A percentile compares a stretch with the other conserved stretches of the same genome.
Evolutionary conservation across 441 rosid genomes (phyloP).

Genomic region (Euphorbia corollata): DNA sequence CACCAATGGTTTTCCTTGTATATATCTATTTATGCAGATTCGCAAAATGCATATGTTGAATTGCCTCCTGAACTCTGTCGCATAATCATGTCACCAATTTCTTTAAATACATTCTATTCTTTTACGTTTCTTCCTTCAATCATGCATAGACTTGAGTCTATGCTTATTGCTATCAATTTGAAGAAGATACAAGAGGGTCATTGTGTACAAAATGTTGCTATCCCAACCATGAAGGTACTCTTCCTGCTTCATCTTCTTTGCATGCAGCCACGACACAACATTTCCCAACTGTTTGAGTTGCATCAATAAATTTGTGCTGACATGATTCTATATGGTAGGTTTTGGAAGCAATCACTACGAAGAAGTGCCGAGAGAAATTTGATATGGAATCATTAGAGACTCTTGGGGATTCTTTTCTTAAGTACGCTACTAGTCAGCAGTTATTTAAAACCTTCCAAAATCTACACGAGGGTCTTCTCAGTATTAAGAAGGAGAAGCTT

Average conservation of each 20-base stretch:
- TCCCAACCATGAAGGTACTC: conserved; percentile 70
- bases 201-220: conserved; percentile 32
- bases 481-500: conserved; percentile 50
- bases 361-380: conserved; percentile 66
- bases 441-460: conserved; percentile 44
- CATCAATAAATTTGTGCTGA: conserved; percentile 4
- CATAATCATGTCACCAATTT: conserved; percentile 26
- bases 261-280: background rate
- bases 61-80: conserved; percentile 89
- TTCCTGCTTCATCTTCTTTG: no score
- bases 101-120: conserved; percentile 60
- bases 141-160: conserved; percentile 67
- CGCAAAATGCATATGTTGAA: conserved; percentile 45
- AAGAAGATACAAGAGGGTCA: conserved; percentile 44
- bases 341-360: conserved; percentile 85
- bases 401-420: conserved; percentile 86
- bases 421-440: conserved; percentile 70
- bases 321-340: conserved; percentile 36
- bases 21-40: conserved; percentile 32
- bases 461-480: conserved; percentile 78
- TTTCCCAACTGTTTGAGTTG: background rate
- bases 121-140: conserved; percentile 67
- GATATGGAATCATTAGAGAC: conserved; percentile 85
- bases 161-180: conserved; percentile 63
- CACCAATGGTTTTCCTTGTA: background rate